phyloP scores from a whole-genome alignment of 2,329 filamentous ascomycete genomes.

The Fusarium sp. region DNA sequence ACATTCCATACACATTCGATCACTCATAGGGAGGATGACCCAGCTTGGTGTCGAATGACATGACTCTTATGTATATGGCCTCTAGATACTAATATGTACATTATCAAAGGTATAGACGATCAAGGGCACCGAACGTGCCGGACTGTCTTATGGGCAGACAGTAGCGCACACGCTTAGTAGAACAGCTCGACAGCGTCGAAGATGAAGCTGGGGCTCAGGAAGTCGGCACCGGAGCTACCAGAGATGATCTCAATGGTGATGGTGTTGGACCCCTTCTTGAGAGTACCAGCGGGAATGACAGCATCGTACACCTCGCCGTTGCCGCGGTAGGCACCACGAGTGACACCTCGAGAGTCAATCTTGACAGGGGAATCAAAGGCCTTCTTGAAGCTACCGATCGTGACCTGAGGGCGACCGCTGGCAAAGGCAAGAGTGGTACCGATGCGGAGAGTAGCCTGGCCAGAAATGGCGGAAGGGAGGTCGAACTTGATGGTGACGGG shows the following conservation, averaged over 20 bases:
- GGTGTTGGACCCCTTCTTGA: slow-evolving; percentile 74
- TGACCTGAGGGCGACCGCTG: slow-evolving; percentile 70
- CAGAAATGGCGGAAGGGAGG: slow-evolving; percentile 63
- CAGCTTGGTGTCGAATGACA: background rate
- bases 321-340: slow-evolving; percentile 75
- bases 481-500: slow-evolving; percentile 74
- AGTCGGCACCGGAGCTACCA: slow-evolving; percentile 69
- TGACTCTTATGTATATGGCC: slow-evolving; percentile 17
- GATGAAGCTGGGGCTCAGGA: slow-evolving; percentile 70
- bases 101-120: slow-evolving; percentile 11
- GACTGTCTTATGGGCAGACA: background rate
- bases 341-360: slow-evolving; percentile 76
- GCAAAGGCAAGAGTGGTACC: slow-evolving; percentile 76
- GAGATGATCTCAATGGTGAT: slow-evolving; percentile 72
- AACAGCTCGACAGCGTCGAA: slow-evolving; percentile 51
- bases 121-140: background rate
- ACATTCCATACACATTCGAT: background rate
- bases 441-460: slow-evolving; percentile 72
- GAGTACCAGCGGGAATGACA: slow-evolving; percentile 70
- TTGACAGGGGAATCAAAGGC: slow-evolving; percentile 68
- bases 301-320: slow-evolving; percentile 76
- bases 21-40: background rate
- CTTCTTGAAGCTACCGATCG: slow-evolving; percentile 68
- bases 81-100: slow-evolving; percentile 44
- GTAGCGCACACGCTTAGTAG: slow-evolving; percentile 25